Percentiles rank a stretch among this genome's conserved stretches.
phyloP scores from a whole-genome alignment of 306 rosid species.

The barrel medic (Medicago truncatula) region MtrunA17r5.0-ANR NC_053046.1:7050501-7051000 shows the following conservation, averaged over 20 bases:
- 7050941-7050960: conserved; percentile 4
- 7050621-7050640: not conserved
- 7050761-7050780: too few relatives aligned
- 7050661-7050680: conserved; percentile 36
- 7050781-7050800: too few relatives aligned
- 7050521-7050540: conserved; percentile 11
- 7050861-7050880: not conserved
- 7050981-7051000: conserved; percentile 20
- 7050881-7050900: not conserved
- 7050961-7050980: conserved; percentile 25
- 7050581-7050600: not conserved
- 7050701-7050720: conserved; percentile 26
- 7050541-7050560: conserved; percentile 14
- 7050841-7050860: too few relatives aligned
- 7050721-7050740: not conserved
- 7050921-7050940: conserved; percentile 18
- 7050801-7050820: too few relatives aligned
- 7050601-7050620: conserved; percentile 33
- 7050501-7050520: conserved; percentile 27
- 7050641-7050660: conserved; percentile 12
- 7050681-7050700: conserved; percentile 23
- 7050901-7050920: conserved; percentile 9
- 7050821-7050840: too few relatives aligned
- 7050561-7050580: conserved; percentile 7
- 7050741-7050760: too few relatives aligned